Evolutionary conservation across 2,329 filamentous ascomycete species (phyloP).

Genomic region (Phialocephala sp.): DNA sequence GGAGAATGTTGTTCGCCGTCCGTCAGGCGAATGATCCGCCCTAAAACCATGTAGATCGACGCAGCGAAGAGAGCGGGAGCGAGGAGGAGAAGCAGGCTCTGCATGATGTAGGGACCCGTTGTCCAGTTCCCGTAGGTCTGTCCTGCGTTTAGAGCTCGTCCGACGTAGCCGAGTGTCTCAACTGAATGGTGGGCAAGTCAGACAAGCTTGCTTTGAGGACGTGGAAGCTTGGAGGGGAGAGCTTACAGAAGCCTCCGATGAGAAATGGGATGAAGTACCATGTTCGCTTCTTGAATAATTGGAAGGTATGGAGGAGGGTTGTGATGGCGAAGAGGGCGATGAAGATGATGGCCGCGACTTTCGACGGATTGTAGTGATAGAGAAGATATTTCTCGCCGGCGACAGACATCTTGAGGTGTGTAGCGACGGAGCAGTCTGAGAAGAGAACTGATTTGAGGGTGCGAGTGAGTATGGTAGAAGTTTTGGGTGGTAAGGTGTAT

Average conservation of each 20-base stretch:
- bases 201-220: conserved; percentile 14
- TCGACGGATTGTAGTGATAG: conserved; percentile 56
- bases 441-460: background rate
- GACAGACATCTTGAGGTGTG: conserved; percentile 8
- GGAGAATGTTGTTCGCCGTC: conserved; percentile 48
- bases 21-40: conserved; percentile 45
- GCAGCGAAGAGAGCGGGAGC: conserved; percentile 49
- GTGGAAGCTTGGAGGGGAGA: background rate
- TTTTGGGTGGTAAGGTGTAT: background rate
- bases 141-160: conserved; percentile 35
- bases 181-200: conserved; percentile 38
- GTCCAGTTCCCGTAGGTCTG: conserved; percentile 35
- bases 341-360: conserved; percentile 50
- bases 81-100: conserved; percentile 45
- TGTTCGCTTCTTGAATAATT: conserved; percentile 47
- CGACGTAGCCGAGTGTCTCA: conserved; percentile 47
- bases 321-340: conserved; percentile 48
- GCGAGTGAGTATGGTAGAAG: background rate
- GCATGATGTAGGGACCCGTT: conserved; percentile 44
- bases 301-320: conserved; percentile 46
- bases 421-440: background rate
- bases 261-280: conserved; percentile 59
- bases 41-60: conserved; percentile 50
- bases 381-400: conserved; percentile 32
- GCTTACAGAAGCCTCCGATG: conserved; percentile 57